phyloP scores from a whole-genome alignment of 2,329 filamentous ascomycete genomes.

The Whalleya microplaca region DNA sequence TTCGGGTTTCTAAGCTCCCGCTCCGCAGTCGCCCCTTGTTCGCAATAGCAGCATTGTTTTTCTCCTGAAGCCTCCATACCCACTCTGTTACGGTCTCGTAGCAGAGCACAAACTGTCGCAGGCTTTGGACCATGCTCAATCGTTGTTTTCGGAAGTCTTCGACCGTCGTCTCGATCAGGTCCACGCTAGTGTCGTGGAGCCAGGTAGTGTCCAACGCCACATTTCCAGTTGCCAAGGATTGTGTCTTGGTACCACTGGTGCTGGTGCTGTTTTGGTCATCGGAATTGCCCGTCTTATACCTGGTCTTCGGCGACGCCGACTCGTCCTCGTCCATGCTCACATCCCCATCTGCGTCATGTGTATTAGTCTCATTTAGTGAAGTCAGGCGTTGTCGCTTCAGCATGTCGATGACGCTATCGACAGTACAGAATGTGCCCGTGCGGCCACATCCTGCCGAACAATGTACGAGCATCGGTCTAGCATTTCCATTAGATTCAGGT shows the following conservation, averaged over 20 bases:
- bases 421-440: slow-evolving; percentile 94
- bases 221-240: slow-evolving; percentile 1
- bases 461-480: slow-evolving; percentile 84
- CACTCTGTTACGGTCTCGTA: slow-evolving; percentile 95
- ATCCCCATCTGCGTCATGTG: slow-evolving; percentile 48
- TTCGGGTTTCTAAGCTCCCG: slow-evolving; percentile 36
- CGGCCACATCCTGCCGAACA: slow-evolving; percentile 95
- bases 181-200: slow-evolving; percentile 71
- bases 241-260: slow-evolving; percentile 6
- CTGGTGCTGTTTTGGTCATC: neutral
- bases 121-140: slow-evolving; percentile 94
- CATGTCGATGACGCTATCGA: slow-evolving; percentile 96
- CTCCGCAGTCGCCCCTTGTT: slow-evolving; percentile 37
- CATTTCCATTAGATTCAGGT: slow-evolving; percentile 55
- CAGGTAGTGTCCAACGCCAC: slow-evolving; percentile 58
- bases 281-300: slow-evolving; percentile 14
- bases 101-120: slow-evolving; percentile 92
- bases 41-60: slow-evolving; percentile 18
- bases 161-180: slow-evolving; percentile 85
- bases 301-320: slow-evolving; percentile 28
- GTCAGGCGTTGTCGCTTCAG: slow-evolving; percentile 76
- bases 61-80: slow-evolving; percentile 60
- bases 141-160: slow-evolving; percentile 88
- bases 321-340: slow-evolving; percentile 45
- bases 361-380: slow-evolving; percentile 27